Evolutionary conservation across 371 early-diverging fungal species (phyloP).

Genomic region (Mortierella sp.): DNA sequence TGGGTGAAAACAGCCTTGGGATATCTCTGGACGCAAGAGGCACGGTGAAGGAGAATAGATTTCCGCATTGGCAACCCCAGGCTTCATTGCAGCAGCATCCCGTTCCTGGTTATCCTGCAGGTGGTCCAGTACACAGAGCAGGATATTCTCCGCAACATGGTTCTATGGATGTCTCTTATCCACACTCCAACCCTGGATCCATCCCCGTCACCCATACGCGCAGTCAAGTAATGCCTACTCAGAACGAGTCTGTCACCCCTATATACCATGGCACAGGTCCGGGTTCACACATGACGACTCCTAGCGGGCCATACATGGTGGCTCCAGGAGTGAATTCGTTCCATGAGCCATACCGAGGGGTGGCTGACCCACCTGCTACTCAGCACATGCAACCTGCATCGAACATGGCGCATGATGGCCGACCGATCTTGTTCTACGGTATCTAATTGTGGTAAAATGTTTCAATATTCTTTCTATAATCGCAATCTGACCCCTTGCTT

Average conservation of each 20-base stretch:
- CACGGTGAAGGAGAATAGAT: slow-evolving; percentile 43
- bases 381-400: background rate
- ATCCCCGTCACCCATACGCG: background rate
- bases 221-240: slow-evolving; percentile 33
- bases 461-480: too few relatives aligned
- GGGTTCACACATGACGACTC: slow-evolving; percentile 2
- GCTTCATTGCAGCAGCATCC: slow-evolving; percentile 27
- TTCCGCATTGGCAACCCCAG: slow-evolving; percentile 48
- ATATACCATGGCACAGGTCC: background rate
- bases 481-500: too few relatives aligned
- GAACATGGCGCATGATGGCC: slow-evolving; percentile 26
- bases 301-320: slow-evolving; percentile 5
- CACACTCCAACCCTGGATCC: background rate
- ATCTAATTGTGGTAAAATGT: too few relatives aligned
- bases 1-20: slow-evolving; percentile 27
- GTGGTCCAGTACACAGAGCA: background rate
- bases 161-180: too few relatives aligned
- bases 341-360: slow-evolving; percentile 14
- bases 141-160: background rate
- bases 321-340: background rate
- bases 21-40: slow-evolving; percentile 46
- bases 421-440: slow-evolving; percentile 48
- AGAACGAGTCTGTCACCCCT: background rate
- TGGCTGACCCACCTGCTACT: background rate
- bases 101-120: background rate